A percentile compares a stretch with the other conserved stretches of the same genome.
These are phyloP conservation scores for Leucocoprinus birnbaumii DNA, from an alignment of 768 basidiomycete species.

Conservation along the genomic window DNA sequence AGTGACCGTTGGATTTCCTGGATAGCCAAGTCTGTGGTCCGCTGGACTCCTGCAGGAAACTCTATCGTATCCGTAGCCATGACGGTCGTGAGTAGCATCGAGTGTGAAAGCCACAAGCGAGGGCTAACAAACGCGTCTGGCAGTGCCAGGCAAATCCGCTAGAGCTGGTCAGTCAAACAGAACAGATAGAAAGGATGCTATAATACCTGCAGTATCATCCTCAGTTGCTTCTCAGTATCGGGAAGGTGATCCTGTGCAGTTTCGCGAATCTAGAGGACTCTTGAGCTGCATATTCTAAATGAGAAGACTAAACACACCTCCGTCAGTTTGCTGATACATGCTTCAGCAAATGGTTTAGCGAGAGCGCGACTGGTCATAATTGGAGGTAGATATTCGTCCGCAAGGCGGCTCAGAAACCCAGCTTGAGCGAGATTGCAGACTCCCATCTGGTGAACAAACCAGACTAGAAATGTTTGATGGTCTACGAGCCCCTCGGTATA, in stretches of 20 bases:
- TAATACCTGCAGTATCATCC: constrained; percentile 63
- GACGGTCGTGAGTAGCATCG: constrained; percentile 41
- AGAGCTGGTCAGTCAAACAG: not conserved
- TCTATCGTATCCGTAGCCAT: constrained; percentile 39
- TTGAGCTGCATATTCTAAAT: not conserved
- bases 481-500: constrained; percentile 83
- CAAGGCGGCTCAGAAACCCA: constrained; percentile 71
- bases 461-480: constrained; percentile 69
- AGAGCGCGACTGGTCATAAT: constrained; percentile 67
- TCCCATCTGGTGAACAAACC: constrained; percentile 78
- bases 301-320: constrained; percentile 44
- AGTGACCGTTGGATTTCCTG: constrained; percentile 47
- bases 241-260: constrained; percentile 54
- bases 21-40: constrained; percentile 25
- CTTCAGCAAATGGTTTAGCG: constrained; percentile 67
- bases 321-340: constrained; percentile 59
- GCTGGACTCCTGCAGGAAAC: constrained; percentile 11
- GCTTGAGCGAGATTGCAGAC: constrained; percentile 80
- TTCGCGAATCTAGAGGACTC: constrained; percentile 43
- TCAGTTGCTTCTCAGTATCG: constrained; percentile 51
- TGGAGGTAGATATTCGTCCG: constrained; percentile 76
- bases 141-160: constrained; percentile 70
- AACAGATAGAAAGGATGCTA: constrained; percentile 9
- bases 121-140: constrained; percentile 79
- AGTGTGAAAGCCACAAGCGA: constrained; percentile 58